phyloP scores from a whole-genome alignment of 2,329 filamentous ascomycete genomes.

The Conoideocrella luteorostrata region DNA sequence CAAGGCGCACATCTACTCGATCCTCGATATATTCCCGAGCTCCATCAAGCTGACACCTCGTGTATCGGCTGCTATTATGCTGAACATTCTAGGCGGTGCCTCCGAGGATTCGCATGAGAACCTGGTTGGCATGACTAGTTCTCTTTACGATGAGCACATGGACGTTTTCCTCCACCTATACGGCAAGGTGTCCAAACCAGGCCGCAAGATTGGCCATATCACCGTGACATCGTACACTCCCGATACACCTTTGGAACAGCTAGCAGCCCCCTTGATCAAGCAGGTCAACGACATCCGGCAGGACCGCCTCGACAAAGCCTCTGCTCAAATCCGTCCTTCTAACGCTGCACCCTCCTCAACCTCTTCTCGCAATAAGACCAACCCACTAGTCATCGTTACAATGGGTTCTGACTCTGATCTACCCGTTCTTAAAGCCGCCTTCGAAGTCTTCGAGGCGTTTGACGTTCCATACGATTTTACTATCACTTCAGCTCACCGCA shows the following conservation, averaged over 20 bases:
- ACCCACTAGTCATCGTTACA: slow-evolving; percentile 65
- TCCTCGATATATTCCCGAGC: slow-evolving; percentile 59
- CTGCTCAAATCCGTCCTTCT: slow-evolving; percentile 25
- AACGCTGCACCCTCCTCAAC: slow-evolving; percentile 4
- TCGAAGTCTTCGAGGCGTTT: slow-evolving; percentile 63
- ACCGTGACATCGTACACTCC: slow-evolving; percentile 69
- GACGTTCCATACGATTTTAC: slow-evolving; percentile 64
- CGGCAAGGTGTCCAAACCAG: slow-evolving; percentile 80
- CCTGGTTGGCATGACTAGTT: slow-evolving; percentile 41
- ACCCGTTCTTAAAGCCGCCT: slow-evolving; percentile 56
- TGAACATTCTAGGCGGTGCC: slow-evolving; percentile 73
- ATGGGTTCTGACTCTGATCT: slow-evolving; percentile 82
- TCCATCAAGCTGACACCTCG: slow-evolving; percentile 53
- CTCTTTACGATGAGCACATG: slow-evolving; percentile 36
- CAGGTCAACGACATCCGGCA: slow-evolving; percentile 53
- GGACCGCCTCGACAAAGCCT: slow-evolving; percentile 39
- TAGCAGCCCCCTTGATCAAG: slow-evolving; percentile 62
- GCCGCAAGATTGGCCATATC: slow-evolving; percentile 92
- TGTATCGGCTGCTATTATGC: slow-evolving; percentile 64
- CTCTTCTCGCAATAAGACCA: slow-evolving; percentile 12
- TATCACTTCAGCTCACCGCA: slow-evolving; percentile 77
- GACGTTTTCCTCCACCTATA: slow-evolving; percentile 73
- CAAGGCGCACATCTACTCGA: slow-evolving; percentile 80
- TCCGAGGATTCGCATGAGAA: slow-evolving; percentile 53
- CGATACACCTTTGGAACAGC: slow-evolving; percentile 51